A percentile compares a stretch with the other conserved stretches of the same genome.
These are phyloP conservation scores for Paramecium caudatum DNA, from an alignment of 73 alveolate species.

Conservation along the genomic window DNA sequence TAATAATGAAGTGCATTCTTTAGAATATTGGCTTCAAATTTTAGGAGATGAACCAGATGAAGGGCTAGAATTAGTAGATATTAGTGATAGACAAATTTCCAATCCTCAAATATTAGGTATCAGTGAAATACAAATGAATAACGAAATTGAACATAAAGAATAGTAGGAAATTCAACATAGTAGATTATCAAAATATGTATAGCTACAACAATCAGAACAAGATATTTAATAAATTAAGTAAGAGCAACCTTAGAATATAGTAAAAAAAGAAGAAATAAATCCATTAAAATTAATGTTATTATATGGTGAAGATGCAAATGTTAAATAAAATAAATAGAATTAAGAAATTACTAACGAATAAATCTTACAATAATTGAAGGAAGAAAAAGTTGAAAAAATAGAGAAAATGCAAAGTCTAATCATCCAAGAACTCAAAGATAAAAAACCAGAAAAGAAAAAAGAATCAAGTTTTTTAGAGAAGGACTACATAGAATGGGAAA, in stretches of 20 bases:
- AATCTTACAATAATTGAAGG: background rate
- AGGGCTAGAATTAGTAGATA: too few relatives aligned
- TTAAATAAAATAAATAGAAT: background rate
- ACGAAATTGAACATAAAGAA: too few relatives aligned
- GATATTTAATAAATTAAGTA: background rate
- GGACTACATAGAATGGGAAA: slow-evolving; percentile 45
- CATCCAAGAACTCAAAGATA: slow-evolving; percentile 15
- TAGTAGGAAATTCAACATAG: background rate
- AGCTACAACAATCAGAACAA: background rate
- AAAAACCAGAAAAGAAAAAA: slow-evolving; percentile 3
- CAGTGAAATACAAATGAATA: too few relatives aligned
- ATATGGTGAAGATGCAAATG: background rate
- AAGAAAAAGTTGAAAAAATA: background rate
- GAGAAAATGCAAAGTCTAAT: slow-evolving; percentile 1
- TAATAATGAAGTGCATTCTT: slow-evolving; percentile 11
- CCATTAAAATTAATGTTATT: background rate
- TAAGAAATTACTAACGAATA: slow-evolving; percentile 4
- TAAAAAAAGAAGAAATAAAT: background rate
- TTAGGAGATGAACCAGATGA: slow-evolving; percentile 57
- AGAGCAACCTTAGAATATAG: background rate
- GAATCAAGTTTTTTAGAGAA: slow-evolving; percentile 4
- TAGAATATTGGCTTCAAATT: background rate
- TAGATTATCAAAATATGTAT: slow-evolving; percentile 25
- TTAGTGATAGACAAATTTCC: too few relatives aligned
- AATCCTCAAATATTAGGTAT: too few relatives aligned